phyloP scores from a whole-genome alignment of 495 filamentous ascomycete genomes.

The Aspergillus baeticus region DNA sequence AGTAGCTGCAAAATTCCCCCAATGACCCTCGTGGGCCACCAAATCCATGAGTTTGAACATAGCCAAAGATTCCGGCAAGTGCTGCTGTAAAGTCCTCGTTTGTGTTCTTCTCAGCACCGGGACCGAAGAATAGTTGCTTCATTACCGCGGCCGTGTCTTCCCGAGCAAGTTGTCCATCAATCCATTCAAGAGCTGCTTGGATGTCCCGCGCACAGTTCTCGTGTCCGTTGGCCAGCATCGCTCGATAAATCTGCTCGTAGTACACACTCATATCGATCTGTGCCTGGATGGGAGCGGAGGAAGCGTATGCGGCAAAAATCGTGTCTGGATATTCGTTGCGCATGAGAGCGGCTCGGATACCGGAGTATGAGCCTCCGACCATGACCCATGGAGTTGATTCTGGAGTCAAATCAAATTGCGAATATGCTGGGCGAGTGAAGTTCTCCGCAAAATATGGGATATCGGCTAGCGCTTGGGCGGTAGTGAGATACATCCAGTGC shows the following conservation, averaged over 20 bases:
- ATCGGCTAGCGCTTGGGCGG: conserved; percentile 53
- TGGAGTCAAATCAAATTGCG: conserved; percentile 41
- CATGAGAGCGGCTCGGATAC: conserved; percentile 53
- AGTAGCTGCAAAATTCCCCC: conserved; percentile 44
- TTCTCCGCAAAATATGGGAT: conserved; percentile 50
- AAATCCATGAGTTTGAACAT: conserved; percentile 50
- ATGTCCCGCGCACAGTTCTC: conserved; percentile 56
- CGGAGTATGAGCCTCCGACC: conserved; percentile 59
- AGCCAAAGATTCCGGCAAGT: conserved; percentile 37
- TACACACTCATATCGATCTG: conserved; percentile 56
- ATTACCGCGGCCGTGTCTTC: conserved; percentile 37
- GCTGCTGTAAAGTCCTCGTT: conserved; percentile 51
- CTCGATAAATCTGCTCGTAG: conserved; percentile 54
- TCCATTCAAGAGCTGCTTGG: conserved; percentile 49
- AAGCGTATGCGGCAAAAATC: conserved; percentile 53
- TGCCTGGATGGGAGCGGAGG: conserved; percentile 57
- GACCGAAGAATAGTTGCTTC: conserved; percentile 51
- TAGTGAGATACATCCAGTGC: conserved; percentile 48
- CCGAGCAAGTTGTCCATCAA: conserved; percentile 45
- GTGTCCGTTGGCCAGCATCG: conserved; percentile 49
- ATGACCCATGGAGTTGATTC: conserved; percentile 56
- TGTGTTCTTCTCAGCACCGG: conserved; percentile 45
- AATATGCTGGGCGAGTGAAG: conserved; percentile 38
- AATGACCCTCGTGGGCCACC: conserved; percentile 40
- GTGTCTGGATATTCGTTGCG: conserved; percentile 57